These are phyloP conservation scores for Candida succiphila DNA, from an alignment of 805 yeast species.

Conservation along the genomic window DNA sequence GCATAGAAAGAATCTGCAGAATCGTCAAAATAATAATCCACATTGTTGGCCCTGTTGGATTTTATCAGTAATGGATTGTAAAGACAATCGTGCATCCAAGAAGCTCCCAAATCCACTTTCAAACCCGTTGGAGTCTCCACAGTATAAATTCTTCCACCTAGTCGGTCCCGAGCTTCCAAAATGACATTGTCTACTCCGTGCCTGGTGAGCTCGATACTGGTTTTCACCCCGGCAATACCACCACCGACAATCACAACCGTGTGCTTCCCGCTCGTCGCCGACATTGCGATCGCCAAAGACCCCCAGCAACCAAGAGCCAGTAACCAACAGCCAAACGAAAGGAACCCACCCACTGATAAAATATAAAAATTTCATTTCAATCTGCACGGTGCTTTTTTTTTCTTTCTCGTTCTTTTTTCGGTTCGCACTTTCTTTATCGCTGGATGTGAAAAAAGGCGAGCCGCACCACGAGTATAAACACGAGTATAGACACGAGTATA, in stretches of 20 bases:
- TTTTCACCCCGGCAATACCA: slow-evolving; percentile 44
- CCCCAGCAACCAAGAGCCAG: neutral
- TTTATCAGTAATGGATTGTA: slow-evolving; percentile 52
- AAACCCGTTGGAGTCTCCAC: slow-evolving; percentile 18
- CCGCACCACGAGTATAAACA: too few relatives aligned
- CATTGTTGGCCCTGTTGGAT: slow-evolving; percentile 22
- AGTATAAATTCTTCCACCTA: slow-evolving; percentile 62
- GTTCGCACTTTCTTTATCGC: too few relatives aligned
- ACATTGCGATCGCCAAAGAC: neutral
- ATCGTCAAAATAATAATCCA: slow-evolving; percentile 22
- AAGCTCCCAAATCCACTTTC: slow-evolving; percentile 69
- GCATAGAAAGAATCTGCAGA: slow-evolving; percentile 12
- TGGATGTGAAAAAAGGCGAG: too few relatives aligned
- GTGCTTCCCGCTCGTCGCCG: too few relatives aligned
- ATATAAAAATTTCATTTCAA: too few relatives aligned
- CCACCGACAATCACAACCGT: slow-evolving; percentile 40
- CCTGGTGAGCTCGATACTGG: slow-evolving; percentile 29
- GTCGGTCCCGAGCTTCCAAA: slow-evolving; percentile 41
- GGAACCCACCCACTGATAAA: too few relatives aligned
- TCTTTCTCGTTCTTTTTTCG: too few relatives aligned
- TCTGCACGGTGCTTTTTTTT: too few relatives aligned
- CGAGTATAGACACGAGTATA: too few relatives aligned
- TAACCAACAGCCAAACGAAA: too few relatives aligned
- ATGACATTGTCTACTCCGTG: slow-evolving; percentile 29
- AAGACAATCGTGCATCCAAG: slow-evolving; percentile 85